Evolutionary conservation across 1,284 basidiomycete species (phyloP).

Genomic region (Trichosporon sp.): DNA sequence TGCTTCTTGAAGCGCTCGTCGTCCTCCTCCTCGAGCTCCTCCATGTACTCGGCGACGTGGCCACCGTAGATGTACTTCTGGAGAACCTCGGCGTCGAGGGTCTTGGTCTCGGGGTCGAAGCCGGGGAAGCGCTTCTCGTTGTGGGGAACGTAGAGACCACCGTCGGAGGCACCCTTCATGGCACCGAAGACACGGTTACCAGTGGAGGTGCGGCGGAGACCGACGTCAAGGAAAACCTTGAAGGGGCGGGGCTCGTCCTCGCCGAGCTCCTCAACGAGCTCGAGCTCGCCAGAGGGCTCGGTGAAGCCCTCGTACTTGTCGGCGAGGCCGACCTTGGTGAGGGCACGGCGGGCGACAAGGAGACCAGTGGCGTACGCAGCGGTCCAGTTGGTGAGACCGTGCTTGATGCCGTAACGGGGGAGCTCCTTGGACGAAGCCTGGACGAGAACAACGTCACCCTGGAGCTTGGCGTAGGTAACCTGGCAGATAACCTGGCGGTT

Average conservation of each 20-base stretch:
- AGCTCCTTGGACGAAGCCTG: constrained; percentile 89
- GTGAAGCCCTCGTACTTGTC: constrained; percentile 98
- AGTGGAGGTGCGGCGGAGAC: constrained; percentile 96
- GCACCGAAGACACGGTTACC: constrained; percentile 98
- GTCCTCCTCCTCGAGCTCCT: constrained; percentile 98
- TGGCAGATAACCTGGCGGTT: constrained; percentile 91
- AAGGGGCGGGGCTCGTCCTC: constrained; percentile 97
- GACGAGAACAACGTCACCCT: constrained; percentile 92
- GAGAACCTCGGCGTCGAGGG: constrained; percentile 89
- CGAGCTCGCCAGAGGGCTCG: constrained; percentile 87
- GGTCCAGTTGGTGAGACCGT: constrained; percentile 98
- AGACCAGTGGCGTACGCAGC: constrained; percentile 99
- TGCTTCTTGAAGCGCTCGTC: constrained; percentile 99
- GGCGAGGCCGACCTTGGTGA: constrained; percentile 92
- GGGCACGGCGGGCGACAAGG: constrained; percentile 89
- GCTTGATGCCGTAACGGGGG: constrained; percentile 93
- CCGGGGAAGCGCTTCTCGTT: constrained; percentile 98
- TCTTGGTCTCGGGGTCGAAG: constrained; percentile 91
- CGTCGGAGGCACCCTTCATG: constrained; percentile 98
- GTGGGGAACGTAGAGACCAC: constrained; percentile 97
- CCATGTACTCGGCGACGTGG: constrained; percentile 99
- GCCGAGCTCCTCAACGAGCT: constrained; percentile 78
- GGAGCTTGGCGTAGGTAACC: constrained; percentile 94
- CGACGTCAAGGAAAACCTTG: constrained; percentile 98
- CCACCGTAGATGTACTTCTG: constrained; percentile 99